phyloP scores from a whole-genome alignment of 2,329 filamentous ascomycete species.

The Didymella pinodella region DNA sequence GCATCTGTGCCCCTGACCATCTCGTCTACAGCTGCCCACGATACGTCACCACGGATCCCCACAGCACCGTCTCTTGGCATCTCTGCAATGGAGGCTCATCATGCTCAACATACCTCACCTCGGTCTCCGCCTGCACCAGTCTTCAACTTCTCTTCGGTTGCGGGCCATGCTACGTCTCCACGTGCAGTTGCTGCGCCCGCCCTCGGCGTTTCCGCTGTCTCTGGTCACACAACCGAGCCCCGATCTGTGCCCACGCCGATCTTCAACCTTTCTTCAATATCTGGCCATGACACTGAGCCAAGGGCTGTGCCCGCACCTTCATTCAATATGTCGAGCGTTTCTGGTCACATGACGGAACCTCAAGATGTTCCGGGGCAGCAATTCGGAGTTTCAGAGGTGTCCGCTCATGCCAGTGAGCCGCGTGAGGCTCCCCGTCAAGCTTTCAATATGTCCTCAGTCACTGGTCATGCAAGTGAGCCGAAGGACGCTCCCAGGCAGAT shows the following conservation, averaged over 20 bases:
- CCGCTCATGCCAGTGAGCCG: conserved; percentile 33
- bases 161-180: conserved; percentile 38
- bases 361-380: conserved; percentile 29
- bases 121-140: conserved; percentile 24
- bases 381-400: conserved; percentile 37
- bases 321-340: conserved; percentile 35
- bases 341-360: conserved; percentile 39
- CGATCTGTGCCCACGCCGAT: conserved; percentile 22
- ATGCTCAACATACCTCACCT: conserved; percentile 31
- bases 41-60: conserved; percentile 33
- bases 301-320: conserved; percentile 23
- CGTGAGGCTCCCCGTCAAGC: conserved; percentile 20
- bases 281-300: conserved; percentile 35
- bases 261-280: conserved; percentile 32
- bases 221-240: conserved; percentile 37
- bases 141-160: conserved; percentile 29
- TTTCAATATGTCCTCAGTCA: conserved; percentile 24
- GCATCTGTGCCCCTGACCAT: conserved; percentile 29
- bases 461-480: conserved; percentile 25
- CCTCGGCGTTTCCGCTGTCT: conserved; percentile 31
- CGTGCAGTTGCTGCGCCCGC: conserved; percentile 22
- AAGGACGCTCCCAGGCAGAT: conserved; percentile 27
- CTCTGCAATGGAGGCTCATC: conserved; percentile 34
- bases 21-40: conserved; percentile 34
- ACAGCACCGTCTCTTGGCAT: conserved; percentile 22